Evolutionary conservation across 1,139 yeast species (phyloP).

Genomic region (Protomyces gravidus): DNA sequence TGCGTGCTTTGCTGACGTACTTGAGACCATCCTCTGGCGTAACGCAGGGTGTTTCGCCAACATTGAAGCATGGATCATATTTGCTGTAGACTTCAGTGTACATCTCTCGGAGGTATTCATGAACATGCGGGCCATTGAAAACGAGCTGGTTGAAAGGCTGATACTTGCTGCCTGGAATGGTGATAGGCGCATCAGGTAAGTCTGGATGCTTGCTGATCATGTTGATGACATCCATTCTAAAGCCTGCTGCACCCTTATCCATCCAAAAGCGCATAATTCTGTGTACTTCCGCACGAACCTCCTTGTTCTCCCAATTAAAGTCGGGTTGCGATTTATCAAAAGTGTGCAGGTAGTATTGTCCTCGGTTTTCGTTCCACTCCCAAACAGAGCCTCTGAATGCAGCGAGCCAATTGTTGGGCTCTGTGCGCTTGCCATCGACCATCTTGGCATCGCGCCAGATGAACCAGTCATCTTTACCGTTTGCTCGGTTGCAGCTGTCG

Average conservation of each 20-base stretch:
- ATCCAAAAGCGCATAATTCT: slow-evolving; percentile 54
- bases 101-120: slow-evolving; percentile 57
- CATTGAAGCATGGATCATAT: slow-evolving; percentile 47
- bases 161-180: slow-evolving; percentile 44
- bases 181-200: slow-evolving; percentile 52
- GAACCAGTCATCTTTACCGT: slow-evolving; percentile 58
- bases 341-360: slow-evolving; percentile 53
- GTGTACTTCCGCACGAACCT: slow-evolving; percentile 51
- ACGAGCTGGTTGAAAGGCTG: slow-evolving; percentile 45
- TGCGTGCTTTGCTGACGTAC: slow-evolving; percentile 49
- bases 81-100: slow-evolving; percentile 37
- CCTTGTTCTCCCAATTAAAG: slow-evolving; percentile 58
- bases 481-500: slow-evolving; percentile 51
- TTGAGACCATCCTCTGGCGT: slow-evolving; percentile 43
- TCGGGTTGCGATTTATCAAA: slow-evolving; percentile 57
- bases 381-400: slow-evolving; percentile 50
- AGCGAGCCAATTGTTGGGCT: slow-evolving; percentile 58
- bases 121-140: slow-evolving; percentile 53
- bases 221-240: slow-evolving; percentile 56
- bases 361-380: slow-evolving; percentile 53
- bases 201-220: slow-evolving; percentile 52
- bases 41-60: slow-evolving; percentile 54
- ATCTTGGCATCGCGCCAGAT: slow-evolving; percentile 53
- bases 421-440: slow-evolving; percentile 49
- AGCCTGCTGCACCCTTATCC: slow-evolving; percentile 56